Evolutionary conservation across 192 early-diverging fungal species (phyloP).

Genomic region (Pilobolus umbonatus): DNA sequence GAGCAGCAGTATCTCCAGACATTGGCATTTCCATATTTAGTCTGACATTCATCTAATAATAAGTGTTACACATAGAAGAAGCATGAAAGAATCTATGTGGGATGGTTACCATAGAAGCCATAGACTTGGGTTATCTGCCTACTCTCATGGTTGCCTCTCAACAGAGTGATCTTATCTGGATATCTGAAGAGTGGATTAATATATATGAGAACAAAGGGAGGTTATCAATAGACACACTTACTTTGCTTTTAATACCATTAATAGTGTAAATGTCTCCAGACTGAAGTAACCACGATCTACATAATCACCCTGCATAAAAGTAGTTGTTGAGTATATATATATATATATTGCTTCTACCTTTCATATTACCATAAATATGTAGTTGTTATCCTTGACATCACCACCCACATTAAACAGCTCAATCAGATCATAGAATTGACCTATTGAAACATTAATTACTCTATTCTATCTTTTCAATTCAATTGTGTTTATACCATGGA

Average conservation of each 20-base stretch:
- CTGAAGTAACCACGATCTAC: constrained; percentile 98
- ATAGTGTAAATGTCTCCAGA: constrained; percentile 91
- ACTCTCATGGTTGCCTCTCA: constrained; percentile 96
- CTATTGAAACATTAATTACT: not conserved
- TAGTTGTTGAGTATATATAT: not conserved
- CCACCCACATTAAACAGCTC: constrained; percentile 96
- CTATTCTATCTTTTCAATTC: not conserved
- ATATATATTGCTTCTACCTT: not conserved
- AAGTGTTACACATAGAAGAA: no score
- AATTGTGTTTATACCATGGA: constrained; percentile 59
- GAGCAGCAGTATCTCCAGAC: constrained; percentile 96
- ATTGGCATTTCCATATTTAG: constrained; percentile 92
- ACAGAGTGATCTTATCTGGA: constrained; percentile 92
- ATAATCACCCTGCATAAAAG: constrained; percentile 79
- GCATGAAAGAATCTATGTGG: no score
- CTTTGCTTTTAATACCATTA: constrained; percentile 92
- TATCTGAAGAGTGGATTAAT: constrained; percentile 68
- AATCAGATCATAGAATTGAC: constrained; percentile 94
- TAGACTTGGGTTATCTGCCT: no score
- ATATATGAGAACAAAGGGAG: constrained; percentile 5
- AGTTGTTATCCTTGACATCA: constrained; percentile 88
- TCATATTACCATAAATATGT: constrained; percentile 89
- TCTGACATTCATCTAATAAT: constrained; percentile 80
- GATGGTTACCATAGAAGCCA: constrained; percentile 82
- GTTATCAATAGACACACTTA: constrained; percentile 23